phyloP scores from a whole-genome alignment of 345 rosid genomes.

The Anacardium occidentale region DNA sequence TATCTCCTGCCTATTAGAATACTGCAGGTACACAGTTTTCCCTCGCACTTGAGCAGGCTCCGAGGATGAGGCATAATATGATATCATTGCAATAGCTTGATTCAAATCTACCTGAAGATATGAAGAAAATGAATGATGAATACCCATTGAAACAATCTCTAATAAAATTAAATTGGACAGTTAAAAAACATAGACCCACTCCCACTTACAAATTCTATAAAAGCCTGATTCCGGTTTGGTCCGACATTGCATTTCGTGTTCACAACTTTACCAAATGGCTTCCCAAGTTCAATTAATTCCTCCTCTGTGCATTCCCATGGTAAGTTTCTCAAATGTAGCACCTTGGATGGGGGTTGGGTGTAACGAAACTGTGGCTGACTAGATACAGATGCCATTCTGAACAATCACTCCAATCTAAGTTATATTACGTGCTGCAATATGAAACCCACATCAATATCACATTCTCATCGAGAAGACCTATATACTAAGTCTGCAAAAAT shows the following conservation, averaged over 20 bases:
- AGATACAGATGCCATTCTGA: conserved; percentile 85
- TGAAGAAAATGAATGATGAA: background rate
- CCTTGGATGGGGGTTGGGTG: conserved; percentile 98
- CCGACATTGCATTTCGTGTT: conserved; percentile 99
- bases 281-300: conserved; percentile 89
- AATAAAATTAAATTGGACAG: background rate
- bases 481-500: background rate
- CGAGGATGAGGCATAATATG: conserved; percentile 91
- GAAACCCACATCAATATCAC: conserved; percentile 6
- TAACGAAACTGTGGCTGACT: conserved; percentile 98
- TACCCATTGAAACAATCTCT: background rate
- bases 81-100: conserved; percentile 98
- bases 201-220: conserved; percentile 89
- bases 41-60: conserved; percentile 99
- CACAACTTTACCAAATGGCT: conserved; percentile 93
- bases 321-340: conserved; percentile 93
- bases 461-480: background rate
- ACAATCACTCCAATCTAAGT: conserved; percentile 21
- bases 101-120: conserved; percentile 72
- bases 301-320: conserved; percentile 99
- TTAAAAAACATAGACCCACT: conserved; percentile 1
- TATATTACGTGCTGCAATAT: conserved; percentile 7
- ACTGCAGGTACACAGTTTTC: conserved; percentile 96
- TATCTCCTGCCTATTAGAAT: conserved; percentile 96
- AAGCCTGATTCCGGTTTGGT: conserved; percentile 95